Conservation (phyloP, 2,329 filamentous ascomycete genomes). For the Colletotrichum sp. region DNA sequence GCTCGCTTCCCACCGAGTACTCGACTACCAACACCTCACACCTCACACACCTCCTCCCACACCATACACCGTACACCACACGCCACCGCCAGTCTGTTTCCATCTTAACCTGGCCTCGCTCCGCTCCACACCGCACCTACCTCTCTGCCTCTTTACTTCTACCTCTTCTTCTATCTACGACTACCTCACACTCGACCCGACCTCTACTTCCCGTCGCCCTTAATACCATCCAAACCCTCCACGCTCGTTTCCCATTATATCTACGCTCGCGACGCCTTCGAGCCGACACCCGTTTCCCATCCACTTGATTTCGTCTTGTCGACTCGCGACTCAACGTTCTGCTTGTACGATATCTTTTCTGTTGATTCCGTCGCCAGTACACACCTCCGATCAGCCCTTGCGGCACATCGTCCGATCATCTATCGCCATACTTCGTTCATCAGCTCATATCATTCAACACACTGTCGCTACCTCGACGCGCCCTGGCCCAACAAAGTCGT, state of each 20-base stretch:
- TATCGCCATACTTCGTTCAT: not conserved
- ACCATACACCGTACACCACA: not conserved
- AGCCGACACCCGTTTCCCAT: not conserved
- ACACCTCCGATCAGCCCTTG: not conserved
- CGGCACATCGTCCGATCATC: not conserved
- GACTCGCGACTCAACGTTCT: not conserved
- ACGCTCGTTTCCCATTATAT: constrained; percentile 20
- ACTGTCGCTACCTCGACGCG: not conserved
- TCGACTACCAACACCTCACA: constrained; percentile 2
- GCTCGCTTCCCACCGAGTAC: constrained; percentile 16
- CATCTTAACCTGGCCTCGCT: constrained; percentile 3
- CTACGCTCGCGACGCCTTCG: not conserved
- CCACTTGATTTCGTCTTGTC: not conserved
- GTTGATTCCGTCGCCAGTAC: not conserved
- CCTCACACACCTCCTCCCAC: not conserved
- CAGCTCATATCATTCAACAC: not conserved
- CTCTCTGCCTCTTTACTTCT: not conserved
- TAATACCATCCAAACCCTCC: constrained; percentile 7
- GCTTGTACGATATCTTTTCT: not conserved
- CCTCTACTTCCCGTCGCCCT: not conserved
- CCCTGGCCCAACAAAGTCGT: not conserved
- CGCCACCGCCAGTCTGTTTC: constrained; percentile 4
- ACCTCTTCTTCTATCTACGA: not conserved
- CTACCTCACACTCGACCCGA: not conserved
- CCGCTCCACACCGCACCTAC: not conserved